Base-by-base conservation (phyloP, 2,329 filamentous ascomycete genomes). In the Neurospora sp. region DNA sequence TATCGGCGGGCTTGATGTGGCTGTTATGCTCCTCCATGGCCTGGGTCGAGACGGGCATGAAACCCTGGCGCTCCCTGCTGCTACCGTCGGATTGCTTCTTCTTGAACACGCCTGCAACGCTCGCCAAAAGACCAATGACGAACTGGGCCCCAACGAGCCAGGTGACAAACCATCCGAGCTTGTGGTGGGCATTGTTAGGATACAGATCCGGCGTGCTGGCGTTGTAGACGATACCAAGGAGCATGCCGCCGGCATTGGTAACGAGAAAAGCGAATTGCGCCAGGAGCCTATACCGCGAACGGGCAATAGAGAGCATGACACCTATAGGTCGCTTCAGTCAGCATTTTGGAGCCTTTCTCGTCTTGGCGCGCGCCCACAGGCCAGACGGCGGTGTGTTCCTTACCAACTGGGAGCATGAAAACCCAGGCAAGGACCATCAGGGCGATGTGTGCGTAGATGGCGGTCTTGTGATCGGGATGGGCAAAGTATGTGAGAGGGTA, bases 141-240 rank as follows among this genome's bases (percentile, higher is more conserved):
- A 91, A 85, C 81, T 97, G 95, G 0, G 86, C 88, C 68, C 84
- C 84, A 11, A 91, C 84, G 4, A 94, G 83, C 83, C 88, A 91
- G 3, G 91, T 95, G 38, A 91, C 85, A 57, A 92, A 84, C 95
- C 95, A 98, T 69, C 93, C 93, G 62, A 95, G 85, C 79, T 92
- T 93, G 82, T 93, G 89, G 79, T 97, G 94, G n/a, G 91, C 87
- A 77, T 97, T 97, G 77, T 91, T 90, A 39, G 89, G 89, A 78
- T 97, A 97, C 28, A 97, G 82, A 77, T 97, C 92, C 0, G 93
- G 93, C 0, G 93, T 97, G 73, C 87, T 88, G 70, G 86, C 84
- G 78, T 96, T 93, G 83, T 97, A 97, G 40, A 92, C 82, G 67
- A 87, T 85, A 8, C 87, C 88, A 36, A 91, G 78, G 15, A 92